Base-by-base conservation (phyloP, 306 rosid species). In the Pyrus betulifolia region DNA sequence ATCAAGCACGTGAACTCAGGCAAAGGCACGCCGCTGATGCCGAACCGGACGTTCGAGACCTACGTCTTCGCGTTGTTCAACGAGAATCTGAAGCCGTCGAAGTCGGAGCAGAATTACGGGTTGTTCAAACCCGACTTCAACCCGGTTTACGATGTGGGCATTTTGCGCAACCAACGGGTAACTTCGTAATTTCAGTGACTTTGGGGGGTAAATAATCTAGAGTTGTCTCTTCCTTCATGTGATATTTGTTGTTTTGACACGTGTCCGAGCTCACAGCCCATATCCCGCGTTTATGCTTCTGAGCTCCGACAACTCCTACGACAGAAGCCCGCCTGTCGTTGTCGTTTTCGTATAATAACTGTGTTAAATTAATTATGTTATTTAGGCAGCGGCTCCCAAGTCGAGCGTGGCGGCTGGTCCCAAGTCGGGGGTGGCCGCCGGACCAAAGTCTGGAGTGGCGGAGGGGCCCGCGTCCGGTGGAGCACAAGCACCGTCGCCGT, bases 1-100 rank as follows among this genome's bases (percentile, higher is more conserved):
- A 82, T 91, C 5, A 80, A 71, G 79, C 96, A 90, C 75, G 90
- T 91, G 46, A 85, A 31, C 66, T 88, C 97, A 1, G 97, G 96
- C 10, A 87, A 76, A 49, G 97, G 98, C 3, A 93, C 97, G 15
- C 97, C 98, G 11, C 57, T 93, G 74, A 91, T 91, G 94, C 94
- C 94, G 9, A 91, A 91, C 71, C 69, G 84, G 52, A 91, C 90
- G 0, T 91, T 93, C 46, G 91, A 87, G 15, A 90, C 93, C 11
- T 93, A 79, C 70, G 42, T 93, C 4, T 91, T 91, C 83, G 61
- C 96, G 0, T 59, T 93, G 82, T 93, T 93, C 74, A 93, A 93
- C 19, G 98, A 90, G 83, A 77, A 93, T 67, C 78, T 91, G 3
- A 93, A 93, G 31, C 88, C 92, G 10, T 67, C 86, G 1, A 49